A percentile compares a stretch with the other conserved stretches of the same genome.
Evolutionary conservation across 306 rosid species (phyloP).

Genomic region (Cucurbita maxima): DNA sequence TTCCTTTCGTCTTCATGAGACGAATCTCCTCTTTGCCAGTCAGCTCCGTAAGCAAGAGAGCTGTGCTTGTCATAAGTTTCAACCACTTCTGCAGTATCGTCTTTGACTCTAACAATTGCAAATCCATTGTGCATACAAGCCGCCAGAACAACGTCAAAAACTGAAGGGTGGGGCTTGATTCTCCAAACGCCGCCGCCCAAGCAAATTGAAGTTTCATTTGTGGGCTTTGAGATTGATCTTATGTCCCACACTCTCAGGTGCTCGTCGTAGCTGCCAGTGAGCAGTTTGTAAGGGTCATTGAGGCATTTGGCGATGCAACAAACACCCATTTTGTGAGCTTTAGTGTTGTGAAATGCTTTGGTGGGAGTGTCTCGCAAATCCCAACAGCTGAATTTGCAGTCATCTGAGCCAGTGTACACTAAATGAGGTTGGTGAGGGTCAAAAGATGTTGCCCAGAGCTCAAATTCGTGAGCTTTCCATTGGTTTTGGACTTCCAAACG

Average conservation of each 20-base stretch:
- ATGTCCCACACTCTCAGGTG: conserved; percentile 68
- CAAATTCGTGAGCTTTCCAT: conserved; percentile 92
- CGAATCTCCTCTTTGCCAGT: conserved; percentile 54
- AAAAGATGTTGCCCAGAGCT: conserved; percentile 71
- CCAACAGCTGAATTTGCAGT: conserved; percentile 79
- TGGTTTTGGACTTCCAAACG: conserved; percentile 33
- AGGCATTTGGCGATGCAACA: conserved; percentile 65
- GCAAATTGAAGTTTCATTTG: conserved; percentile 41
- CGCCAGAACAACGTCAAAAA: conserved; percentile 46
- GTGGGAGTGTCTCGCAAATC: conserved; percentile 61
- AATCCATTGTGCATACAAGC: conserved; percentile 98
- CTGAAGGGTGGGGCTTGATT: conserved; percentile 62
- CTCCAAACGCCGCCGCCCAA: conserved; percentile 95
- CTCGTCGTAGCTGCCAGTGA: conserved; percentile 84
- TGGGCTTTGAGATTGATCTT: conserved; percentile 61
- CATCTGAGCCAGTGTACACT: conserved; percentile 77
- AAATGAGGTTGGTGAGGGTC: conserved; percentile 69
- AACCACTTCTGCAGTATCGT: conserved; percentile 33
- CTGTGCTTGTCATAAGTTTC: conserved; percentile 60
- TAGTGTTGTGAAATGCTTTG: conserved; percentile 53
- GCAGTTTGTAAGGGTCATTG: conserved; percentile 32
- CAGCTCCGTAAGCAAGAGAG: conserved; percentile 88
- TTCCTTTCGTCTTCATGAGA: conserved; percentile 14
- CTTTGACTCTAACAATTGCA: conserved; percentile 41
- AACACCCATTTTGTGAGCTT: conserved; percentile 76